Conservation (phyloP, 208 protist species). For the Tritrichomonas musculus region DNA sequence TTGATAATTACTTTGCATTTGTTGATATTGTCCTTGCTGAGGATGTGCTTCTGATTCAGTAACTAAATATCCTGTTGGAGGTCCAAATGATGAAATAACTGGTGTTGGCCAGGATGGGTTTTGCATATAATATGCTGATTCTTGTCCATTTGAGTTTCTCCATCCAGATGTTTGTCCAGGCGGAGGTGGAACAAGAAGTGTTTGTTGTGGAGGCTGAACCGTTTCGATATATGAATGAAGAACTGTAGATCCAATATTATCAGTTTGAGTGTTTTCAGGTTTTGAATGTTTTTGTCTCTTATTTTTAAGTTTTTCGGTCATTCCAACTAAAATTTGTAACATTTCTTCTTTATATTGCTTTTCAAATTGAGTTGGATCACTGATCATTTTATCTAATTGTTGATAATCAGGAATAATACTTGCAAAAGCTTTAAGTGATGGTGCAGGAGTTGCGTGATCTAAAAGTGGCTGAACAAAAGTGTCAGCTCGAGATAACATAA, state of each 20-base stretch:
- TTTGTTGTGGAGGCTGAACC: not conserved
- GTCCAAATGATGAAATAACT: no score
- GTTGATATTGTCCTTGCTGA: no score
- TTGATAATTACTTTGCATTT: no score
- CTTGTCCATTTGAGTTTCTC: not conserved
- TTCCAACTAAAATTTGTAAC: not conserved
- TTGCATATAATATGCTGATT: no score
- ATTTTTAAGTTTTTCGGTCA: not conserved
- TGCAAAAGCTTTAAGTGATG: not conserved
- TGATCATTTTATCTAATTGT: not conserved
- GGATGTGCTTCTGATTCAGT: no score
- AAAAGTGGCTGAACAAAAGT: not conserved
- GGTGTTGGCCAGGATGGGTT: no score
- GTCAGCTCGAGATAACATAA: not conserved
- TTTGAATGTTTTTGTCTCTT: not conserved
- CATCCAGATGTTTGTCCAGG: not conserved
- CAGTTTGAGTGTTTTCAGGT: no score
- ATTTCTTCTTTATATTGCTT: not conserved
- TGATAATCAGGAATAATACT: not conserved
- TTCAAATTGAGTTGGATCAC: not conserved
- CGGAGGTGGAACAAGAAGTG: not conserved
- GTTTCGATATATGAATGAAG: slow-evolving; percentile 11
- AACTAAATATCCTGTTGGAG: no score
- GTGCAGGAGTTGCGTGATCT: not conserved
- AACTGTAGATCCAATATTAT: not conserved